Evolutionary conservation across 208 protist species (phyloP), one percentile per base, ranked within the genome.

Genomic region (Leishmania tarentolae): DNA sequence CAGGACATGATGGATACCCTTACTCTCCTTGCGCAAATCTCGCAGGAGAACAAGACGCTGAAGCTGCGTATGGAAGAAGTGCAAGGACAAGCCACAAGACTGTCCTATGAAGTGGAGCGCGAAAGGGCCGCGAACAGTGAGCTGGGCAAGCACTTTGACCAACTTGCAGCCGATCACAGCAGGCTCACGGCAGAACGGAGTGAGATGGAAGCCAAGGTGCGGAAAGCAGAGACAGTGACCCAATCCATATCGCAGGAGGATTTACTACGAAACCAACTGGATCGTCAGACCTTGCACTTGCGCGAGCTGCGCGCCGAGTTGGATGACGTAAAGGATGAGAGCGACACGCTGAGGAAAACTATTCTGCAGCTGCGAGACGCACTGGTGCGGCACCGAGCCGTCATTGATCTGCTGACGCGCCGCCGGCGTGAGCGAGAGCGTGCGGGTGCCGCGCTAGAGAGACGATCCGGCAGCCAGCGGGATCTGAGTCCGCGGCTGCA

Each of bases 331-430:
- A 83, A 88, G 72, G 75, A 59, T 28, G 85, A 91, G 59, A 80
- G 78, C 59, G 72, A 84, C 44, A 50, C 79, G 42, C 82, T 91
- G 31, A 78, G 86, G 2, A 53, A 75, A 5, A 91, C 88, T 8
- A 80, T 93, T 47, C 73, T 80, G 44, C 86, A 86, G 50, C 80
- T 93, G 74, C 85, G 90, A 28, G 80, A 86, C 4, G 80, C 83
- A 15, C 44, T 93, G 15, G 66, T 83, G 61, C 85, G 87, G 2
- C 90, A 93, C 83, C 87, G 90, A 70, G 86, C 83, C 42, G 90
- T 89, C 7, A 86, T 93, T 40, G 87, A 93, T 40, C 40, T 93
- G 19, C 83, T 92, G 8, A 83, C 83, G 44, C 86, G 87, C 13
- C 68, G 75, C 75, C 82, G 75, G 8, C 72, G 50, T 3, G 59